Evolutionary conservation across 2,329 filamentous ascomycete genomes (phyloP).

Genomic region (Fusarium chaquense): DNA sequence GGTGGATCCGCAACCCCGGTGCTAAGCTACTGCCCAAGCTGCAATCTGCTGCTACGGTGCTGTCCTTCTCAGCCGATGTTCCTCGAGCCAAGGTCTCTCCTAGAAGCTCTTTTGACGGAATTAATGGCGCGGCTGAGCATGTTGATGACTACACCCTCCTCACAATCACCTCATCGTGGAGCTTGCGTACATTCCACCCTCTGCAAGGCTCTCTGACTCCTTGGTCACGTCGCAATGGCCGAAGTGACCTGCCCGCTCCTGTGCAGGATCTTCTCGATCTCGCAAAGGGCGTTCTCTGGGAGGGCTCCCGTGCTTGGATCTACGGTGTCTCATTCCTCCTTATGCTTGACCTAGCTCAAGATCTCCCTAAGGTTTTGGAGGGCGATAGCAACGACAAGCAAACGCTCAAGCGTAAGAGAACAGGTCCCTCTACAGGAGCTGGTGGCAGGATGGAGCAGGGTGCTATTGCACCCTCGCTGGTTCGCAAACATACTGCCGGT

Average conservation of each 20-base stretch:
- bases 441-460: constrained; percentile 65
- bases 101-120: constrained; percentile 42
- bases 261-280: constrained; percentile 82
- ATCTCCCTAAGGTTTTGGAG: constrained; percentile 63
- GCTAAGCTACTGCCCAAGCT: constrained; percentile 77
- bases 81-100: constrained; percentile 49
- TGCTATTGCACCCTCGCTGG: constrained; percentile 58
- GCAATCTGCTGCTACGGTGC: constrained; percentile 70
- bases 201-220: constrained; percentile 80
- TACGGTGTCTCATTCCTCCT: constrained; percentile 89
- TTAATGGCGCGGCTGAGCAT: constrained; percentile 45
- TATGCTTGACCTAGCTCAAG: constrained; percentile 87
- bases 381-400: constrained; percentile 48
- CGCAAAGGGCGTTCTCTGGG: constrained; percentile 88
- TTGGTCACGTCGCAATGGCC: constrained; percentile 88
- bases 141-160: constrained; percentile 65
- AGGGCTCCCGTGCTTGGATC: constrained; percentile 82
- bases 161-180: constrained; percentile 66
- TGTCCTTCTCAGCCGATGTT: constrained; percentile 73
- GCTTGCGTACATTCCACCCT: constrained; percentile 84
- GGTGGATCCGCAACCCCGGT: constrained; percentile 81
- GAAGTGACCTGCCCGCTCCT: constrained; percentile 77
- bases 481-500: constrained; percentile 57
- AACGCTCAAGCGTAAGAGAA: constrained; percentile 67
- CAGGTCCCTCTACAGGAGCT: constrained; percentile 62